Percentiles rank a stretch among this genome's conserved stretches.
These are phyloP conservation scores for Trypanosoma vivax DNA, from an alignment of 208 protist genomes.

Conservation along the genomic window DNA sequence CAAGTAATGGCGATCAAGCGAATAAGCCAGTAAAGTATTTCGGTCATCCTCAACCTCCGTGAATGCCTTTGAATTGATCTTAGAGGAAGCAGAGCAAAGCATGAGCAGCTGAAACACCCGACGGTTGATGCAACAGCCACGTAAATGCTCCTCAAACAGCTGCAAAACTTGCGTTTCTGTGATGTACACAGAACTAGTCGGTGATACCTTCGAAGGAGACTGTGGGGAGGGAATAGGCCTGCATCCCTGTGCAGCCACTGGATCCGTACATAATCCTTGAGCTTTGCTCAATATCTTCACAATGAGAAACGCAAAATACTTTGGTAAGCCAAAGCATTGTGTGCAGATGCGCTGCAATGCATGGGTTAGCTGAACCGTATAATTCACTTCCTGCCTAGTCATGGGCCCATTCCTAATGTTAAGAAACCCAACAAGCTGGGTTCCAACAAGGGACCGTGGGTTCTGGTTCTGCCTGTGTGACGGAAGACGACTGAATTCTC, in stretches of 20 bases:
- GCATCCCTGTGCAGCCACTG: not conserved
- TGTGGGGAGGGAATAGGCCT: not conserved
- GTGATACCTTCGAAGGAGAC: not conserved
- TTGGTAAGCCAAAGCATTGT: slow-evolving; percentile 76
- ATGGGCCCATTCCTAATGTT: not conserved
- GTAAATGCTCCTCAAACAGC: slow-evolving; percentile 72
- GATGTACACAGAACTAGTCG: slow-evolving; percentile 21
- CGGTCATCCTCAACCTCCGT: not conserved
- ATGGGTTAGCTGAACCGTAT: slow-evolving; percentile 45
- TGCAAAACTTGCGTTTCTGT: slow-evolving; percentile 59
- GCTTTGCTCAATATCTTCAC: slow-evolving; percentile 46
- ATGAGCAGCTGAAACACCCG: slow-evolving; percentile 80
- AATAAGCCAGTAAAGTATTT: not conserved
- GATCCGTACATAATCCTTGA: not conserved
- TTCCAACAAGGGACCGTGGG: slow-evolving; percentile 25
- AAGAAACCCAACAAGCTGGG: slow-evolving; percentile 15
- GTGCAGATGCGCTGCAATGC: slow-evolving; percentile 69
- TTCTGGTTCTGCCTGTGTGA: slow-evolving; percentile 36
- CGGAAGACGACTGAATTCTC: slow-evolving; percentile 61
- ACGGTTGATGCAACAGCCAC: slow-evolving; percentile 53
- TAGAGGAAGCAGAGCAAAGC: slow-evolving; percentile 34
- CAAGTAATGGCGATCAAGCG: slow-evolving; percentile 37
- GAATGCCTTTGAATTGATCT: not conserved
- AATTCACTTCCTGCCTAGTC: slow-evolving; percentile 50
- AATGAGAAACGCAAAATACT: slow-evolving; percentile 77